Evolutionary conservation across 176 grass and related monocot species (phyloP).

Genomic region (Ampelocalamus luodianensis): DNA sequence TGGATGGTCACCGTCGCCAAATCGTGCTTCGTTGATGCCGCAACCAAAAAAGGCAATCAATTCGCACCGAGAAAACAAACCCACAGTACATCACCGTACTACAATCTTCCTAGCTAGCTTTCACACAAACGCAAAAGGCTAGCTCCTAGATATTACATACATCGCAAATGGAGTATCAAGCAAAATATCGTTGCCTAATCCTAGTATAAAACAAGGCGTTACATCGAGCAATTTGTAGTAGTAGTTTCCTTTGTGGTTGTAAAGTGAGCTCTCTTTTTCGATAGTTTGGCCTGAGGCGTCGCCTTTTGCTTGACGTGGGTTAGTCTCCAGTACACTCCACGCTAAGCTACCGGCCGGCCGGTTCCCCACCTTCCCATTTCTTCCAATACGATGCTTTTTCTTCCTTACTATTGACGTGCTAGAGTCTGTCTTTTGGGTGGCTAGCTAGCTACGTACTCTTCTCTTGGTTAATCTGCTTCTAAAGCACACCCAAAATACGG

Average conservation of each 20-base stretch:
- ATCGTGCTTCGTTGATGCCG: background rate
- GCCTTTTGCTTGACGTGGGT: slow-evolving; percentile 20
- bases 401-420: background rate
- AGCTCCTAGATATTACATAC: background rate
- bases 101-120: background rate
- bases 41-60: slow-evolving; percentile 27
- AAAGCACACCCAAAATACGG: background rate
- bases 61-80: background rate
- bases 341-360: slow-evolving; percentile 21
- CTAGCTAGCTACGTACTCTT: background rate
- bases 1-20: slow-evolving; percentile 37
- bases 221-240: background rate
- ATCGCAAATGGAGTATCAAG: background rate
- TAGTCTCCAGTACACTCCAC: slow-evolving; percentile 46
- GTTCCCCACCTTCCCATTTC: background rate
- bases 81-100: slow-evolving; percentile 22
- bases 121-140: background rate
- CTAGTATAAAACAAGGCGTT: background rate
- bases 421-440: background rate
- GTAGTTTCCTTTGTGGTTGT: background rate
- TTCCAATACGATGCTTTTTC: too few relatives aligned
- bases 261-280: slow-evolving; percentile 30
- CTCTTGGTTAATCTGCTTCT: background rate
- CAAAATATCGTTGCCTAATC: background rate
- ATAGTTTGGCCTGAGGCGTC: slow-evolving; percentile 25